A percentile compares a stretch with the other conserved stretches of the same genome.
Evolutionary conservation across 1,284 basidiomycete species (phyloP).

Genomic region (Ustanciosporium gigantosporum): DNA sequence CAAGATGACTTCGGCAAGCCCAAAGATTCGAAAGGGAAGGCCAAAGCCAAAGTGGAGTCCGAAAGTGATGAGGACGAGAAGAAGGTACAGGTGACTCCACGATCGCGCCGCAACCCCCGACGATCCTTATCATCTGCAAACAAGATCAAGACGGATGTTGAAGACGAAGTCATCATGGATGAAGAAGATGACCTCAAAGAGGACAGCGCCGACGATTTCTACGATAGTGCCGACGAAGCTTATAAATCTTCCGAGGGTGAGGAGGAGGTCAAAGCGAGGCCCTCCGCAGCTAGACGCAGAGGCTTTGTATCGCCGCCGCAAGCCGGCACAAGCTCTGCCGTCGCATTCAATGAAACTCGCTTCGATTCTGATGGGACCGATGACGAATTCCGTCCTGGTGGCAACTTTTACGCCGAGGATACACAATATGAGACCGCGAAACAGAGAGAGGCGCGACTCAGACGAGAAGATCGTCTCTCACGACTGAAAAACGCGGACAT

Average conservation of each 20-base stretch:
- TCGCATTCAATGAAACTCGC: conserved; percentile 8
- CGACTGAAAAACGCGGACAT: conserved; percentile 29
- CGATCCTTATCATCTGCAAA: too few relatives aligned
- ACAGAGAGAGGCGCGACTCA: conserved; percentile 38
- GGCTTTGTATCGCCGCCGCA: too few relatives aligned
- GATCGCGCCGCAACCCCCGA: too few relatives aligned
- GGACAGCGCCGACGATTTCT: conserved; percentile 24
- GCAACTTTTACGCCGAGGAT: conserved; percentile 30
- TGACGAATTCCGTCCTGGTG: conserved; percentile 9
- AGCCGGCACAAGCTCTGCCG: conserved; percentile 22
- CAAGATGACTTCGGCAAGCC: background rate
- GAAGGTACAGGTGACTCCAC: too few relatives aligned
- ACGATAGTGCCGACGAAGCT: too few relatives aligned
- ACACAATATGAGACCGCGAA: conserved; percentile 49
- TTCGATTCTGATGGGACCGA: conserved; percentile 15
- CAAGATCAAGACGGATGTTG: too few relatives aligned
- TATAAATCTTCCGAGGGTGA: too few relatives aligned
- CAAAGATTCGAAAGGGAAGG: conserved; percentile 15
- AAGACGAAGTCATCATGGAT: too few relatives aligned
- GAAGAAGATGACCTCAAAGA: conserved; percentile 14
- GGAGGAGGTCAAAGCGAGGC: too few relatives aligned
- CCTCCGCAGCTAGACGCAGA: too few relatives aligned
- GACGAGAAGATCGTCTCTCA: conserved; percentile 29
- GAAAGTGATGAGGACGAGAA: background rate
- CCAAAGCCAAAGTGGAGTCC: conserved; percentile 6